phyloP scores from a whole-genome alignment of 306 rosid genomes.

The Alnus rubra region DNA sequence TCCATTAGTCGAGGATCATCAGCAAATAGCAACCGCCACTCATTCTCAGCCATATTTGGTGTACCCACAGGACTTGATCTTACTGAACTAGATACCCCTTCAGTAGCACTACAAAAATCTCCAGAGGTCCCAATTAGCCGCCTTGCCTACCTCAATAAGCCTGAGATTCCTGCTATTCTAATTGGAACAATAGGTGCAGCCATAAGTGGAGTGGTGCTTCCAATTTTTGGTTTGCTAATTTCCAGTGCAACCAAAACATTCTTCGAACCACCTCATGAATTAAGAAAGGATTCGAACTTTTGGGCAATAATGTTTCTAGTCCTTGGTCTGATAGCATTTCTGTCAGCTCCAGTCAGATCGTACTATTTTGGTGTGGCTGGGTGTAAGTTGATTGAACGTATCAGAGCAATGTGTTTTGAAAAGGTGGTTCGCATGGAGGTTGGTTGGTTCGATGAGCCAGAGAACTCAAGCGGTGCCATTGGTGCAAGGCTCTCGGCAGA shows the following conservation, averaged over 20 bases:
- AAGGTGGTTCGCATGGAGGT: constrained; percentile 78
- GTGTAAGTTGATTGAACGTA: constrained; percentile 67
- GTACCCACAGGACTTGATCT: constrained; percentile 55
- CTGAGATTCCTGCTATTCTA: constrained; percentile 74
- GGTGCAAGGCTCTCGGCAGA: constrained; percentile 91
- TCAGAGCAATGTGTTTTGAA: constrained; percentile 69
- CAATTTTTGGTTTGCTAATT: constrained; percentile 59
- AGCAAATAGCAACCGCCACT: constrained; percentile 64
- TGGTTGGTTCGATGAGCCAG: constrained; percentile 85
- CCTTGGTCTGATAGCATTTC: constrained; percentile 54
- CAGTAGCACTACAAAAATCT: constrained; percentile 24
- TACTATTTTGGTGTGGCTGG: constrained; percentile 81
- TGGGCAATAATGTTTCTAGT: constrained; percentile 62
- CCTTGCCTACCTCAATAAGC: constrained; percentile 83
- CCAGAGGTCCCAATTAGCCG: constrained; percentile 66
- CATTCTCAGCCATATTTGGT: constrained; percentile 72
- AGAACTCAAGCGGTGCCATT: constrained; percentile 71
- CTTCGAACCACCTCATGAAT: constrained; percentile 54
- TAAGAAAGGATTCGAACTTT: constrained; percentile 63
- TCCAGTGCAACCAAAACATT: constrained; percentile 65
- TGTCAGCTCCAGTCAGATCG: constrained; percentile 47
- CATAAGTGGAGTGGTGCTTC: constrained; percentile 57
- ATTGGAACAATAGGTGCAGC: constrained; percentile 61
- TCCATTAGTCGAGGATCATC: constrained; percentile 78
- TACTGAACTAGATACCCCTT: constrained; percentile 27